Evolutionary conservation across 2,329 filamentous ascomycete species (phyloP), one percentile per base, ranked within the genome.

Genomic region (Fusarium pseudonygamai): DNA sequence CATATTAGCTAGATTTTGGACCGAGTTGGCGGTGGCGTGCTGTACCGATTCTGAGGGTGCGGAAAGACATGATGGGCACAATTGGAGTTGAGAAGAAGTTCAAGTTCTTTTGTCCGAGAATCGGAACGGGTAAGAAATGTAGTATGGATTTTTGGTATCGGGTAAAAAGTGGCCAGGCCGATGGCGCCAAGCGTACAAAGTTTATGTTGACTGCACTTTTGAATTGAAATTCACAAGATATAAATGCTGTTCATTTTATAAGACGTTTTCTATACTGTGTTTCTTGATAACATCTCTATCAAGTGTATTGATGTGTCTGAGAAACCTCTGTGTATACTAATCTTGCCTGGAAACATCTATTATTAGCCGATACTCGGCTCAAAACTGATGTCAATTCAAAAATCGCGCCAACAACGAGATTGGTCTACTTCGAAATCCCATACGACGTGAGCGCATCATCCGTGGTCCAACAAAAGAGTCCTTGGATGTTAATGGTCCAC

Each of bases 1-100:
- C n/a, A 46, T 40, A 50, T 59, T 39, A 60, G 66, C 37, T 55
- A 43, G 24, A 34, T 11, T 24, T 49, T 39, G 16, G 52, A 20
- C 53, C 11, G 26, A 47, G 65, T 53, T 42, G 39, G 45, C 37
- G 37, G 26, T 36, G 34, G 30, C 28, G 28, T 26, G 26, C 40
- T 67, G 49, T 78, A 84, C 83, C 83, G 61, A 84, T 84, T 81
- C 80, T 80, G 53, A 84, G 81, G 37, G 83, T 84, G 75, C 83
- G 83, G 68, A 83, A 71, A 60, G 83, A 82, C 83, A 84, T 84
- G 67, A 63, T 80, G 75, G 73, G 64, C 69, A 65, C 69, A 77
- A 76, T 77, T 75, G 76, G 46, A 46, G 53, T 74, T 61, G 59
- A 67, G 61, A 60, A 60, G 65, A 67, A 69, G 71, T 42, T 67